phyloP scores from a whole-genome alignment of 2,329 filamentous ascomycete species.

The Trichophaea hybrida region DNA sequence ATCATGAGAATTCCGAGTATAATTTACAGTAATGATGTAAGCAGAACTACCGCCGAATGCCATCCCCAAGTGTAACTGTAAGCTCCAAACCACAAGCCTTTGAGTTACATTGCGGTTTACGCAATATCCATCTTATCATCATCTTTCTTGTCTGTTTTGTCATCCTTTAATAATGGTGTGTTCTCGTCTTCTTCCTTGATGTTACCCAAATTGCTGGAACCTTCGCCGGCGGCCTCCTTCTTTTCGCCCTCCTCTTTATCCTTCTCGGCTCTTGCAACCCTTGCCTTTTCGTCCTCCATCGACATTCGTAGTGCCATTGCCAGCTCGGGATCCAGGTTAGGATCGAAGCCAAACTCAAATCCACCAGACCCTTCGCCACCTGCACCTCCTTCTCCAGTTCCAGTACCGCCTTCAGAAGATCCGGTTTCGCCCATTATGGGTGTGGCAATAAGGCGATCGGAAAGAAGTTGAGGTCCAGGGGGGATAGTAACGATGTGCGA shows the following conservation, averaged over 20 bases:
- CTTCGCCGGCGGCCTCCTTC: conserved; percentile 36
- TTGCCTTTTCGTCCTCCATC: conserved; percentile 92
- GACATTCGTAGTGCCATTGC: conserved; percentile 92
- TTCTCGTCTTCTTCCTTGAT: conserved; percentile 69
- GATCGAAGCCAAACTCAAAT: conserved; percentile 76
- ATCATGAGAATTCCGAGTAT: too few species aligned
- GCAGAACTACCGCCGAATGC: too few species aligned
- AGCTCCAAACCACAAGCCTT: too few species aligned
- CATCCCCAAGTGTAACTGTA: too few species aligned
- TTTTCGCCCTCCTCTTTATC: conserved; percentile 54
- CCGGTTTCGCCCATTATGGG: conserved; percentile 80
- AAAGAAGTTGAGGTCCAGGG: conserved; percentile 79
- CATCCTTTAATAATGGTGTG: conserved; percentile 43
- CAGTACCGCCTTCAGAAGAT: conserved; percentile 44
- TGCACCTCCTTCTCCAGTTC: conserved; percentile 33
- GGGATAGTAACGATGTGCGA: conserved; percentile 83
- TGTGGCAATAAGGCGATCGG: conserved; percentile 76
- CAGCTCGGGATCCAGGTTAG: conserved; percentile 79
- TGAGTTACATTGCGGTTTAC: conserved; percentile 32
- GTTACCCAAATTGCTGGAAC: conserved; percentile 47
- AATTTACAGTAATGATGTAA: too few species aligned
- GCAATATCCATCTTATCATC: conserved; percentile 86
- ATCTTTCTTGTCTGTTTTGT: conserved; percentile 35
- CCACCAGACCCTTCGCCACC: conserved; percentile 43
- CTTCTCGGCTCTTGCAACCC: conserved; percentile 72